Evolutionary conservation across 495 filamentous ascomycete genomes (phyloP), one percentile per base, ranked within the genome.

Genomic region (Tuber aestivum): DNA sequence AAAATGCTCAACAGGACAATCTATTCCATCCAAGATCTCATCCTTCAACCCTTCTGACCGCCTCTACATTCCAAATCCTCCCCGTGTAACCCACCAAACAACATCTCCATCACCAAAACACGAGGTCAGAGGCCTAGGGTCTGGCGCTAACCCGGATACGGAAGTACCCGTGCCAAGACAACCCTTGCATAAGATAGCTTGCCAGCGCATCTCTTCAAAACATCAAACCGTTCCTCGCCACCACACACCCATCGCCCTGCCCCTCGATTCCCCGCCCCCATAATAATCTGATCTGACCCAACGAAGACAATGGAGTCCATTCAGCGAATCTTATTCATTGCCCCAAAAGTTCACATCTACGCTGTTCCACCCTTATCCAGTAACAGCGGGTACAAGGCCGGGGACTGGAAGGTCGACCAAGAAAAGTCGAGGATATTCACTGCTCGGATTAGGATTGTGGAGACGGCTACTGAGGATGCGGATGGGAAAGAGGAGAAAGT

Each of bases 351-450:
- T 79, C 92, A 94, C 86, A 86, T 95, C 86, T 95, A 95, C 85
- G 86, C 89, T 80, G 91, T 94, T 82, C 93, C 93, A 72, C 92
- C 91, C 35, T 85, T 93, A 74, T 85, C 88, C 41, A 90, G 89
- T 37, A 90, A 87, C 56, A 89, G 89, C 79, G 93, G 93, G 81
- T 90, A 94, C 86, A 87, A 86, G n/a, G 93, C 93, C 76, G 85
- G 90, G 21, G 81, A 85, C 77, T 95, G 93, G 93, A 94, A 92
- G n/a, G 86, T 88, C 72, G 86, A 90, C 75, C 87, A 88, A 77
- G 89, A 90, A 79, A 84, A 86, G 71, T 87, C 89, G 41, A 89
- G 90, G 79, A 94, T 95, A 84, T 94, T 95, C 86, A 94, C 92
- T 73, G 91, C 91, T 73, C 91, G 93, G 37, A 83, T 94, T 7